A percentile compares a stretch with the other conserved stretches of the same genome.
These are phyloP conservation scores for Penicillium fuscoglaucum DNA, from an alignment of 2,329 filamentous ascomycete genomes.

Conservation along the genomic window DNA sequence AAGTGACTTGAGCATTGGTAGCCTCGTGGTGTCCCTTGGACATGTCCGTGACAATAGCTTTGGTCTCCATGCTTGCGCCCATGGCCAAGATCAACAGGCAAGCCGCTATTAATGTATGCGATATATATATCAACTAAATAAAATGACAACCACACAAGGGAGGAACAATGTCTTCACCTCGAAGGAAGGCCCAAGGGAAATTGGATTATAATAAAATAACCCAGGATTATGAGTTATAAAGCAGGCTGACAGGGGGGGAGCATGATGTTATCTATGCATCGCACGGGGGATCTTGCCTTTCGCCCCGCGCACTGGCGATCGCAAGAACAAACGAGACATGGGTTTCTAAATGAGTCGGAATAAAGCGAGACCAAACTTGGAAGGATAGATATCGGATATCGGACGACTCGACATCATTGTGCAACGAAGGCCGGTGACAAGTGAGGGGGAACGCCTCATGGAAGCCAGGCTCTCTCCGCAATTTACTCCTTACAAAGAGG, in stretches of 20 bases:
- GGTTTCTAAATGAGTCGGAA: neutral
- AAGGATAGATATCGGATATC: neutral
- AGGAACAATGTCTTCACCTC: neutral
- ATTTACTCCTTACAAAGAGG: neutral
- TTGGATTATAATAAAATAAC: slow-evolving; percentile 8
- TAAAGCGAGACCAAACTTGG: neutral
- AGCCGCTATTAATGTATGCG: neutral
- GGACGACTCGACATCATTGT: neutral
- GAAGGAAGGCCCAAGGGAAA: neutral
- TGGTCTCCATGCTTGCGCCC: slow-evolving; percentile 16
- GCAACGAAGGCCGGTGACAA: neutral
- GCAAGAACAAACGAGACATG: slow-evolving; percentile 1
- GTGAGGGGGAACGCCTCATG: neutral
- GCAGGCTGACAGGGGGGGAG: slow-evolving; percentile 2
- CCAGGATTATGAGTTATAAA: neutral
- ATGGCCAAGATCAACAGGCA: neutral
- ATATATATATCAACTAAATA: neutral
- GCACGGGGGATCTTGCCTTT: neutral
- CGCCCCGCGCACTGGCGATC: slow-evolving; percentile 13
- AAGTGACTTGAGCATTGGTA: slow-evolving; percentile 39
- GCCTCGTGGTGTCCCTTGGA: slow-evolving; percentile 24
- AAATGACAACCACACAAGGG: neutral
- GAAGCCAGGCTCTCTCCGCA: neutral
- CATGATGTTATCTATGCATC: slow-evolving; percentile 18
- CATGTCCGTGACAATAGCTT: slow-evolving; percentile 7